These are phyloP conservation scores for Starmerella bacillaris DNA, from an alignment of 805 yeast genomes.

Conservation along the genomic window DNA sequence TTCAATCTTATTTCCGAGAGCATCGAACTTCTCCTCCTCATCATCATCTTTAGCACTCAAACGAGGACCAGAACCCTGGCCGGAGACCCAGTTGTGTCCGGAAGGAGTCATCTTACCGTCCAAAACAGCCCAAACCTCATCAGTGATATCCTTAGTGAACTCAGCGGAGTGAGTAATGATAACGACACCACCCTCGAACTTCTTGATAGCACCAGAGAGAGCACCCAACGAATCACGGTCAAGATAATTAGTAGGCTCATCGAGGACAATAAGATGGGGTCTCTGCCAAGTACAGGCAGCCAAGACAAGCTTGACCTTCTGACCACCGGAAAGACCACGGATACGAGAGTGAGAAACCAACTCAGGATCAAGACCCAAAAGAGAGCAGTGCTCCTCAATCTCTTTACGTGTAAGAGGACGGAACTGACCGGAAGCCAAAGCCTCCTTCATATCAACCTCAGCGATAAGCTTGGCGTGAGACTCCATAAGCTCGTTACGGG, in stretches of 20 bases:
- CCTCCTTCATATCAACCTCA: slow-evolving; percentile 99
- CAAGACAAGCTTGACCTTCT: slow-evolving; percentile 96
- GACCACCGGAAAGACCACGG: slow-evolving; percentile 99
- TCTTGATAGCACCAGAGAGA: slow-evolving; percentile 94
- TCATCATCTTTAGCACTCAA: slow-evolving; percentile 85
- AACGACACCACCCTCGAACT: slow-evolving; percentile 98
- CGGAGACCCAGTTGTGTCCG: slow-evolving; percentile 99
- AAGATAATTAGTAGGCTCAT: slow-evolving; percentile 95
- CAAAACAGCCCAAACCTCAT: slow-evolving; percentile 99
- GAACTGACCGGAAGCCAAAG: slow-evolving; percentile 99
- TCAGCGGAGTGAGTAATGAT: slow-evolving; percentile 99
- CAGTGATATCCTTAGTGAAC: slow-evolving; percentile 98
- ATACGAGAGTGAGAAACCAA: slow-evolving; percentile 99
- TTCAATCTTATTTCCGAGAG: slow-evolving; percentile 99
- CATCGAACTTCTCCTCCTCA: slow-evolving; percentile 97
- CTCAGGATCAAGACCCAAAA: slow-evolving; percentile 97
- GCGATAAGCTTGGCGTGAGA: slow-evolving; percentile 98
- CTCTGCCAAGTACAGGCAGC: slow-evolving; percentile 99
- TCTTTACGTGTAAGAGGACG: slow-evolving; percentile 99
- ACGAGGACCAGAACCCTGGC: slow-evolving; percentile 99
- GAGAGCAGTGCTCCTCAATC: slow-evolving; percentile 95
- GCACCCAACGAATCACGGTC: slow-evolving; percentile 99
- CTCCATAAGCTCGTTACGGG: slow-evolving; percentile 95
- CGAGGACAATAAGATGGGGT: slow-evolving; percentile 97
- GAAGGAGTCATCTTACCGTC: slow-evolving; percentile 99